Evolutionary conservation across 164 flowering plant genomes (phyloP), one percentile per base, ranked within the genome.

Genomic region (Stephania cephalantha): DNA sequence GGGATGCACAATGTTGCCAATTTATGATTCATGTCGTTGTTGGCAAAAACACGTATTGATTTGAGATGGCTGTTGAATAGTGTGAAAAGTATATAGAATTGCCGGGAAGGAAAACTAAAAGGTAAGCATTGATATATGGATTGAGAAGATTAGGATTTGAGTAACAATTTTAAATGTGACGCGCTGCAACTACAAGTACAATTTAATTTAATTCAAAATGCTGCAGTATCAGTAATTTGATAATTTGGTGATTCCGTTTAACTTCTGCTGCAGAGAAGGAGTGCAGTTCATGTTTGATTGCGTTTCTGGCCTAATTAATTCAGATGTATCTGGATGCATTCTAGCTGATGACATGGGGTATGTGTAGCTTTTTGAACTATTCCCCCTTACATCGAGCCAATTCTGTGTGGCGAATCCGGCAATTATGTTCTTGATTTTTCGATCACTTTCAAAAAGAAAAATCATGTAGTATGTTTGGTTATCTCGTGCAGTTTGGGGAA

Each of bases 311-410:
- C 65, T 89, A 70, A 77, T 77, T 31, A 81, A 83, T 71, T 46
- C 88, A 45, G 83, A 83, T 75, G 87, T 91, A 69, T 74, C 78
- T 79, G 99, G 99, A 75, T 96, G 99, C 86, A 96, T 96, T 84
- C 85, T 96, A 78, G 98, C 99, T 25, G 99, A 96, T 86, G 99
- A 96, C 82, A 96, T 96, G 99, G 99, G 99, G 99, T 96, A 87
- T 84, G 61, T 31, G 45, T 46, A 53, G 69, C 22, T 65, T 22
- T 74, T 48, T 30, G 15, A 46, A 46, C 71, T 69, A 25, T 55
- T 55, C 46, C 20, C 70, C 42, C 42, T 35, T 30, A 29, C 45
- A 68, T 68, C 7, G 18, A 35, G 44, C 18, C 18, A n/a, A 75
- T 55, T n/a, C 42, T 44, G 17, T 18, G 18, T 71, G 45, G 29